A percentile compares a stretch with the other conserved stretches of the same genome.
phyloP scores from a whole-genome alignment of 768 basidiomycete species.

The Boletus tomentosulus region DNA sequence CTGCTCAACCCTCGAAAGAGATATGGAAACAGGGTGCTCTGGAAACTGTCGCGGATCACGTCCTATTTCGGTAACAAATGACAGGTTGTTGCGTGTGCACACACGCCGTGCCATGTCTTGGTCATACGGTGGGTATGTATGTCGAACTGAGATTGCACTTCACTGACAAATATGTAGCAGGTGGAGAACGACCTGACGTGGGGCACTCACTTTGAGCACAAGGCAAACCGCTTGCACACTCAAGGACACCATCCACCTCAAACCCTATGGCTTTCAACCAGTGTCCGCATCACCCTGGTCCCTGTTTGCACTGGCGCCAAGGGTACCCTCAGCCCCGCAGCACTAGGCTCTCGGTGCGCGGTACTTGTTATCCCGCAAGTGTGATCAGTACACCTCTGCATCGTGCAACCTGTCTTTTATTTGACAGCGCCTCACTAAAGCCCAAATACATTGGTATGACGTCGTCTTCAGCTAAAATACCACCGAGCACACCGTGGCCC shows the following conservation, averaged over 20 bases:
- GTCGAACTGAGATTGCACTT: background rate
- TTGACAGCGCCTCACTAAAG: background rate
- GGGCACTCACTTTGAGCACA: background rate
- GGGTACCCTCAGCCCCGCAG: background rate
- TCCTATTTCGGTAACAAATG: background rate
- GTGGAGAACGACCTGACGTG: background rate
- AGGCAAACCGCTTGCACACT: background rate
- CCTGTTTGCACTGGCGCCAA: background rate
- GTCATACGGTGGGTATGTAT: background rate
- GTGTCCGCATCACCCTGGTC: background rate
- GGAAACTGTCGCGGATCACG: background rate
- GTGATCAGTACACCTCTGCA: background rate
- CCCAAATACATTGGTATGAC: background rate
- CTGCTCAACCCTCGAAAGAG: background rate
- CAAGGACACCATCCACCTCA: background rate
- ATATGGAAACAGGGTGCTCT: conserved; percentile 13
- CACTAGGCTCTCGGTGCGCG: background rate
- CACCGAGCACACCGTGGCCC: background rate
- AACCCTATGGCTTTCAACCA: background rate
- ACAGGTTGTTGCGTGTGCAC: background rate
- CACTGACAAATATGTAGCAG: background rate
- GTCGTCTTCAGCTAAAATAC: background rate
- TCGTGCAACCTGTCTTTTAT: background rate
- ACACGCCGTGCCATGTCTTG: background rate
- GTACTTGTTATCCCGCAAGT: background rate